These are phyloP conservation scores for Caryopteris hybrid DNA, from an alignment of 305 asterid species.

Conservation along the genomic window DNA sequence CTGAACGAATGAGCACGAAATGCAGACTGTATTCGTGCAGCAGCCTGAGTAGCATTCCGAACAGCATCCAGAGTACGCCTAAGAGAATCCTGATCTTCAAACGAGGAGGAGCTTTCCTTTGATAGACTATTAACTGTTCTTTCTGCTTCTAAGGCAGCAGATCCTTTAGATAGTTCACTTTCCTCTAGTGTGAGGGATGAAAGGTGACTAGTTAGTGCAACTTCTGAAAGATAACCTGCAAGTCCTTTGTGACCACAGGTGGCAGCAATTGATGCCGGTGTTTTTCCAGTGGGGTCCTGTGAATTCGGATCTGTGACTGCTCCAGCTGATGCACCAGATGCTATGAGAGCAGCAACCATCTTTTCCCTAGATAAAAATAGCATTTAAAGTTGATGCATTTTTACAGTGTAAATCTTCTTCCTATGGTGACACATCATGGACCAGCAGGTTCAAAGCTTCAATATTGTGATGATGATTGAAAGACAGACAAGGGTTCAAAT, in stretches of 20 bases:
- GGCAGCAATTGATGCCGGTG: constrained; percentile 82
- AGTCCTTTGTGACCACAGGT: constrained; percentile 75
- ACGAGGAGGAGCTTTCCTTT: constrained; percentile 26
- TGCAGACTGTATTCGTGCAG: constrained; percentile 98
- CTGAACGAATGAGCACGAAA: constrained; percentile 96
- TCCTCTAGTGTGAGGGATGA: constrained; percentile 71
- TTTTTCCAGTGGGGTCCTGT: constrained; percentile 72
- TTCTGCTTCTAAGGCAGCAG: constrained; percentile 87
- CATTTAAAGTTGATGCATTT: background rate
- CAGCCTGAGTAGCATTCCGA: constrained; percentile 87
- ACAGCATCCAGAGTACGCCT: constrained; percentile 77
- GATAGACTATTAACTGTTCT: constrained; percentile 55
- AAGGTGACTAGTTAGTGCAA: constrained; percentile 80
- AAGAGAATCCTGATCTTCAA: constrained; percentile 68
- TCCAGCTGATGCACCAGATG: constrained; percentile 91
- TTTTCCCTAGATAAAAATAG: constrained; percentile 64
- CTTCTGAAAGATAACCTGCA: constrained; percentile 96
- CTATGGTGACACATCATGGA: background rate
- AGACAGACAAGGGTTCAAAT: background rate
- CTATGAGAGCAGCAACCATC: constrained; percentile 94
- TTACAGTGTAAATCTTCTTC: background rate
- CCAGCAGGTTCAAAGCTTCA: background rate
- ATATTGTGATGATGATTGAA: background rate
- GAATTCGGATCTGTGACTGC: constrained; percentile 89
- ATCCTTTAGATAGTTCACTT: constrained; percentile 77